Base-by-base conservation (phyloP, 768 basidiomycete species). In the Lentinula sp. region DNA sequence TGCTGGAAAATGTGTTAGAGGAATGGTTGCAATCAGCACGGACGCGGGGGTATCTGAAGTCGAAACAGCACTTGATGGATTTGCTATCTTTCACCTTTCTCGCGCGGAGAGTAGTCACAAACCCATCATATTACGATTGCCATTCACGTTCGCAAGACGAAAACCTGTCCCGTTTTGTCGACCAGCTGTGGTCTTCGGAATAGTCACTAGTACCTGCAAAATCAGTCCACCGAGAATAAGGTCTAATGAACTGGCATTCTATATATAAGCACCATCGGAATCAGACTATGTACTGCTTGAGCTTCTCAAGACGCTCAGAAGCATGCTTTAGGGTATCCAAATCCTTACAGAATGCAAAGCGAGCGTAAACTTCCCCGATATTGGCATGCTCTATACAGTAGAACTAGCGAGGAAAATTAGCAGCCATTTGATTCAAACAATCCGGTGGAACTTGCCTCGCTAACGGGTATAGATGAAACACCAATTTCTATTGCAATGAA, bases 331-430 rank as follows among this genome's bases (percentile, higher is more conserved):
- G 80, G 0, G 93, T 96, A 45, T 91, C 92, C 18, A 86, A 64
- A 67, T 98, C 96, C 71, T 99, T 99, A 81, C 97, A 98, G 79
- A 97, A 95, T 1, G 95, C 89, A 71, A 98, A 98, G 60, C 93
- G 84, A 20, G 83, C 86, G 69, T 88, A 96, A 51, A 79, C 86
- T 72, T 96, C 95, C 32, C 95, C 95, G 59, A 97, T 92, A 61
- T 74, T 73, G 32, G 86, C 81, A 69, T 98, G 95, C 60, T 93
- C 91, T 65, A 86, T 81, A 69, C 93, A 94, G 75, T 96, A 98
- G 75, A 98, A 98, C 92, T 95, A 62, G 39, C 33, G 62, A 51
- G 28, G 57, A 43, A 59, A 37, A 28, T 28, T 42, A 28, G 49
- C 48, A 50, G 41, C 36, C 41, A 8, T 15, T 48, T 33, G 46